A percentile compares a stretch with the other conserved stretches of the same genome.
Evolutionary conservation across 2,329 filamentous ascomycete genomes (phyloP).

Genomic region (Intubia oerlemansii): DNA sequence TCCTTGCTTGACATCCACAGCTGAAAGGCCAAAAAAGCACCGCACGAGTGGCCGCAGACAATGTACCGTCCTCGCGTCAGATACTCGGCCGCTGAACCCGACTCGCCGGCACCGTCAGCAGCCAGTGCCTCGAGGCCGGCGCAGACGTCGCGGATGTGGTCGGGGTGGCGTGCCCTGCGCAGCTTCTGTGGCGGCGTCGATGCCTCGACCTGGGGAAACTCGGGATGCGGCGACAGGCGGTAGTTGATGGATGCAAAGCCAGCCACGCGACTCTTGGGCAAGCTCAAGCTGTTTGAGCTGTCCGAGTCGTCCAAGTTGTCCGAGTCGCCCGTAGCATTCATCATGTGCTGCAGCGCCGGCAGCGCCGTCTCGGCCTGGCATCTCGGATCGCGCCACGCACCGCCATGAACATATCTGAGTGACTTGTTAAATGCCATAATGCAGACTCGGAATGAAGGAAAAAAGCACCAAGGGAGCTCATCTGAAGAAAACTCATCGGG

Average conservation of each 20-base stretch:
- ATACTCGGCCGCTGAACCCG: conserved; percentile 10
- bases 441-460: no score
- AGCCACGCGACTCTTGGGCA: conserved; percentile 20
- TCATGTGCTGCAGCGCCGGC: conserved; percentile 12
- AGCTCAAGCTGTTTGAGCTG: no score
- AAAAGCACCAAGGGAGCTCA: no score
- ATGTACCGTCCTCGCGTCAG: conserved; percentile 21
- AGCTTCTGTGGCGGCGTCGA: conserved; percentile 13
- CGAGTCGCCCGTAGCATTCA: conserved; percentile 5
- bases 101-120: conserved; percentile 1
- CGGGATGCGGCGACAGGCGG: conserved; percentile 33
- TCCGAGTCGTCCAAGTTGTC: conserved; percentile 25
- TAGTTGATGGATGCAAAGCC: conserved; percentile 46
- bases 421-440: neutral
- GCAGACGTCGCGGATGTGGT: conserved; percentile 36
- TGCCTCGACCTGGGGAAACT: conserved; percentile 20
- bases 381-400: conserved; percentile 39
- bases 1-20: conserved; percentile 29
- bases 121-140: conserved; percentile 26
- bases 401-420: conserved; percentile 33
- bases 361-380: conserved; percentile 23
- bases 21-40: conserved; percentile 42
- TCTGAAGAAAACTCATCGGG: no score
- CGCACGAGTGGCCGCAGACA: conserved; percentile 40
- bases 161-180: conserved; percentile 32